Percentiles rank a stretch among this genome's conserved stretches.
These are phyloP conservation scores for Penstemon eatonii DNA, from an alignment of 257 asterid species.

Conservation along the genomic window DNA sequence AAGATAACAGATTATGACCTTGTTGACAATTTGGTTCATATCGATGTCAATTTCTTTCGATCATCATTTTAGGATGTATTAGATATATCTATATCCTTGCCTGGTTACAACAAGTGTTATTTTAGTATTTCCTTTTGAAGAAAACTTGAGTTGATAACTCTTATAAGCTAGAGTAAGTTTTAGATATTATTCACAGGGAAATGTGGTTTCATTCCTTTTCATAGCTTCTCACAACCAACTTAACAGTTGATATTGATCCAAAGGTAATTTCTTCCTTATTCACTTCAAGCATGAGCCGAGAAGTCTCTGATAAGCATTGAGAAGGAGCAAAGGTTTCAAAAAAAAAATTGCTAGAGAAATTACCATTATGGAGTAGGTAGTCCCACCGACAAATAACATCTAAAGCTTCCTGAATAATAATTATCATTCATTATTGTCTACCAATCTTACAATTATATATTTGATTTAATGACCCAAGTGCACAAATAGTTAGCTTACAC, in stretches of 20 bases:
- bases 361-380: background rate
- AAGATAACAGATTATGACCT: background rate
- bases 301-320: background rate
- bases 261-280: background rate
- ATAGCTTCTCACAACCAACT: background rate
- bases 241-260: slow-evolving; percentile 3
- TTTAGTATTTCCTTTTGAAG: background rate
- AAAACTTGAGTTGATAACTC: background rate
- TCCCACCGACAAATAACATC: background rate
- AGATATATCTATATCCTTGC: slow-evolving; percentile 2
- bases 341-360: background rate
- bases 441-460: background rate
- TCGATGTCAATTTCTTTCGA: background rate
- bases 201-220: slow-evolving; percentile 14
- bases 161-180: background rate
- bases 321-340: slow-evolving; percentile 9
- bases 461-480: background rate
- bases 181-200: slow-evolving; percentile 7
- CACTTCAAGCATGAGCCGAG: slow-evolving; percentile 10
- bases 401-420: background rate
- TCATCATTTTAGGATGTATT: background rate
- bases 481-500: slow-evolving; percentile 2
- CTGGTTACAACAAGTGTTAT: slow-evolving; percentile 5
- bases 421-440: slow-evolving; percentile 12
- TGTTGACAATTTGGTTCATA: slow-evolving; percentile 3